A percentile compares a stretch with the other conserved stretches of the same genome.
These are phyloP conservation scores for Xylaria sp. DNA, from an alignment of 495 filamentous ascomycete species.

Conservation along the genomic window DNA sequence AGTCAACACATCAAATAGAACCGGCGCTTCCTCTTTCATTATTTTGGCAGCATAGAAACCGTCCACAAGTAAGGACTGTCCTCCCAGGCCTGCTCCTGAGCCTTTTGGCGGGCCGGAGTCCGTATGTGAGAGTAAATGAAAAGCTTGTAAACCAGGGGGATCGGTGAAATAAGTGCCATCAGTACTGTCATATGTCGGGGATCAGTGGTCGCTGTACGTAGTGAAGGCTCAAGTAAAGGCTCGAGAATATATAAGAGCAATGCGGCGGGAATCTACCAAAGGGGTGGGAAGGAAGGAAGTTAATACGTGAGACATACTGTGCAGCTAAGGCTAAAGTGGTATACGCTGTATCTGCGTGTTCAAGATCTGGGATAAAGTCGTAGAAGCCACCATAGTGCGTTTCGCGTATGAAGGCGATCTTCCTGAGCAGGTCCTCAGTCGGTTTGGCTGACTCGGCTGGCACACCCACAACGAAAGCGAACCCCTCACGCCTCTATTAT, in stretches of 20 bases:
- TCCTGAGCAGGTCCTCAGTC: conserved; percentile 74
- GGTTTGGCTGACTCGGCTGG: conserved; percentile 68
- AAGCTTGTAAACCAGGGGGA: conserved; percentile 85
- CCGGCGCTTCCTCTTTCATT: conserved; percentile 55
- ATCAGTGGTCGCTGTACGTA: background rate
- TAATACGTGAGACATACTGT: conserved; percentile 49
- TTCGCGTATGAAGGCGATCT: conserved; percentile 79
- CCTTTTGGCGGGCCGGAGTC: conserved; percentile 26
- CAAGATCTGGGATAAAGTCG: conserved; percentile 89
- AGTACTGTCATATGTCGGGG: conserved; percentile 50
- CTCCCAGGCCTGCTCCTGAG: conserved; percentile 53
- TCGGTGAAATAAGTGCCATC: conserved; percentile 95
- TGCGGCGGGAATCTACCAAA: background rate
- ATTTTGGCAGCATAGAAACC: conserved; percentile 74
- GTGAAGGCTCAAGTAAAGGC: background rate
- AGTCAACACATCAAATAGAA: conserved; percentile 60
- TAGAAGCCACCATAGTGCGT: conserved; percentile 97
- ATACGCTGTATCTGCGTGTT: conserved; percentile 92
- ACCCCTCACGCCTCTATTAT: conserved; percentile 64
- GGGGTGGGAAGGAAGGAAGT: background rate
- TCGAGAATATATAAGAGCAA: background rate
- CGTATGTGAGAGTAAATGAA: conserved; percentile 85
- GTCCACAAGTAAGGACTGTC: conserved; percentile 79
- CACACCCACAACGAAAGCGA: conserved; percentile 71
- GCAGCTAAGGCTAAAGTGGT: conserved; percentile 75